Base-by-base conservation (phyloP, 148 eudicot genomes). In the Vaccinium corymbosum region DNA sequence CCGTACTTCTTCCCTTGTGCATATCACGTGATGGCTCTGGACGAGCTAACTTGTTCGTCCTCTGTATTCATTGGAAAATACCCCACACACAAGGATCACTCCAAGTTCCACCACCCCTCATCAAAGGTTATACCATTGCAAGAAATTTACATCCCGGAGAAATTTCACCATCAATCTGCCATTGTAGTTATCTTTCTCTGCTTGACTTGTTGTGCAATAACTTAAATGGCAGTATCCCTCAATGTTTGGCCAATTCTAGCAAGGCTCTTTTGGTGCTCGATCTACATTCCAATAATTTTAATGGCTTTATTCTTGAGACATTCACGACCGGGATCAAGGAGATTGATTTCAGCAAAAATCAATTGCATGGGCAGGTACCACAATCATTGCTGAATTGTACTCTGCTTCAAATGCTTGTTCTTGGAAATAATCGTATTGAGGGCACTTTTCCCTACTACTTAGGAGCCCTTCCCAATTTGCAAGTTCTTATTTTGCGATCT, bases 381-480 rank as follows among this genome's bases (percentile, higher is more conserved):
- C 78, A 52, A 52, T 85, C 85, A 1, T 61, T 87, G 6, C 72
- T 53, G 17, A 82, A 73, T 51, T 85, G 89, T 46, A 72, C 22
- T 15, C n/a, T 14, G 82, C 85, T 92, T 16, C 84, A 86, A 79
- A 52, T 76, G 13, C 88, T 92, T 9, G 88, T 85, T 77, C 57
- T 90, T 3, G 84, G 88, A 16, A 66, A 87, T 76, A 92, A 92
- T 83, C 72, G 27, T 4, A 49, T 92, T 5, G 55, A 71, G 22
- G 94, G 84, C 75, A 70, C 85, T 25, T 92, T 92, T 29, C 92
- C 92, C 2, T 0, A 29, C 32, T 64, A 6, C 0, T 64, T 64
- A 0, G 32, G 71, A 64, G 32, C 32, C 8, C 12, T 64, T 64
- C 15, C 32, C 0, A 1, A 64, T 2, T 64, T 64, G 2, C 14